Base-by-base conservation (phyloP, 1,284 basidiomycete genomes). In the Clitocybe nebularis region DNA sequence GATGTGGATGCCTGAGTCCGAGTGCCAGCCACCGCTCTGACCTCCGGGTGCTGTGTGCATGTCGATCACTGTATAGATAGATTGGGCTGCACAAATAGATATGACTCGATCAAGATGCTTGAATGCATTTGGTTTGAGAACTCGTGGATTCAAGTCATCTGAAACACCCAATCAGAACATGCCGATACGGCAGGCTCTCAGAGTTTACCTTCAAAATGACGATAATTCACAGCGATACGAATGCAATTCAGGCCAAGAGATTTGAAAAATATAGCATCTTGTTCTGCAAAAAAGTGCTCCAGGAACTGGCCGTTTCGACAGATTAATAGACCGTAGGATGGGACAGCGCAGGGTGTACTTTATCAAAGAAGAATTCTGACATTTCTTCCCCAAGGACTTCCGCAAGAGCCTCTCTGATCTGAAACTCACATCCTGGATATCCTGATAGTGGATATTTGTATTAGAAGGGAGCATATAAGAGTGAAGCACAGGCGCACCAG, bases 361-460 rank as follows among this genome's bases (percentile, higher is more conserved):
- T 83, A 61, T 88, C 82, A 52, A 89, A 89, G 67, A 88, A 89
- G 64, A 80, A 84, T 14, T 77, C 76, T 10, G 83, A 74, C 57
- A 84, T 88, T 41, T 77, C 68, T 45, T 71, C 50, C 2, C 86
- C 87, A 10, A 90, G 60, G 0, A 77, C 75, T 13, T 79, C 70
- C 11, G 71, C 69, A n/a, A 90, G 66, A 2, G 78, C 80, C 17
- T 77, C 76, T 33, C 86, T 77, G 34, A 87, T 79, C 57, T 66
- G 64, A 38, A 51, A 61, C 48, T 67, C 64, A 37, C 64, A 67
- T 1, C 61, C 64, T 29, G 63, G 64, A 50, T 56, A 67, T 16
- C 64, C 64, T 64, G 38, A 5, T 17, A 16, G 14, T n/a, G 8
- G n/a, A n/a, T n/a, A n/a, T n/a, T n/a, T n/a, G n/a, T n/a, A n/a